These are phyloP conservation scores for Pezicula carpinea DNA, from an alignment of 2,329 filamentous ascomycete genomes.

Conservation along the genomic window DNA sequence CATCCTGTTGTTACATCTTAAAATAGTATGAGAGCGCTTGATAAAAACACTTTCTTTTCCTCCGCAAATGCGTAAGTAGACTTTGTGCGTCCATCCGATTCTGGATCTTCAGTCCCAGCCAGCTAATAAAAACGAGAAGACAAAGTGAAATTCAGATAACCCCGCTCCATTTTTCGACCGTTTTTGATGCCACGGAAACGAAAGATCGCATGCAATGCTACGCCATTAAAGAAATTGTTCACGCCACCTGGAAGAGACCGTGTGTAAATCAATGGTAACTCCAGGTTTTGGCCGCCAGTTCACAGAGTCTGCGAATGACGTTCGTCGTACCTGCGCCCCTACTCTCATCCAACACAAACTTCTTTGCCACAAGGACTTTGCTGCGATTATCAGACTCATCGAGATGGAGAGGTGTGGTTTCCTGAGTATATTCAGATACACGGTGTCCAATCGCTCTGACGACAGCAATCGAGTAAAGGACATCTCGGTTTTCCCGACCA, in stretches of 20 bases:
- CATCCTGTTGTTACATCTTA: neutral
- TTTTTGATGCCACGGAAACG: conserved; percentile 1
- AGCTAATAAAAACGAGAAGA: no score
- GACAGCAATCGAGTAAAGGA: conserved; percentile 84
- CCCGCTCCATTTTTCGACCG: conserved; percentile 1
- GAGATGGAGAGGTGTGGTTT: conserved; percentile 51
- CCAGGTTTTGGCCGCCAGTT: conserved; percentile 52
- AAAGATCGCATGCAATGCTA: conserved; percentile 1
- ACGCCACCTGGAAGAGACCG: conserved; percentile 8
- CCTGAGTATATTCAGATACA: conserved; percentile 54
- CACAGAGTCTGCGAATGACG: conserved; percentile 64
- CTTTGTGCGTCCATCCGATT: no score
- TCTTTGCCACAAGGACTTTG: conserved; percentile 64
- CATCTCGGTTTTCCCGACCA: conserved; percentile 80
- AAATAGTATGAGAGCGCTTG: no score
- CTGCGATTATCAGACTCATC: conserved; percentile 64
- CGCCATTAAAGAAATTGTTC: neutral
- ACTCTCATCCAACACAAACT: conserved; percentile 63
- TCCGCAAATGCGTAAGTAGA: no score
- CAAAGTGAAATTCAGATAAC: neutral
- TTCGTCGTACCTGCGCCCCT: conserved; percentile 68
- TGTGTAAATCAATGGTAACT: conserved; percentile 4
- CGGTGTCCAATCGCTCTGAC: conserved; percentile 69
- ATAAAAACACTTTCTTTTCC: no score
- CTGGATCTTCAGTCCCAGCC: no score